Evolutionary conservation across 192 early-diverging fungal species (phyloP).

Genomic region (Lobulomyces angularis): DNA sequence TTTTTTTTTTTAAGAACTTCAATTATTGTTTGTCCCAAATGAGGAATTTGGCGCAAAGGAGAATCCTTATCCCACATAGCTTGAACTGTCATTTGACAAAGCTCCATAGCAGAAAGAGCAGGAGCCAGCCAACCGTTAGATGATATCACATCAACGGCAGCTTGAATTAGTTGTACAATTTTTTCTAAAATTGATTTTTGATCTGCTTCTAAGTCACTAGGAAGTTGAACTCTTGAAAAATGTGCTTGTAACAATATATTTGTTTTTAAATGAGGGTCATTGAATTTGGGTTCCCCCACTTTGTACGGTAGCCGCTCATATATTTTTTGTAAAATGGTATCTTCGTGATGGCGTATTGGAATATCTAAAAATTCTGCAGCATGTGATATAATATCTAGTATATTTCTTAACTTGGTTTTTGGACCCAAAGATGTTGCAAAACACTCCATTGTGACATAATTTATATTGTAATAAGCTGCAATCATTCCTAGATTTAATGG

Average conservation of each 20-base stretch:
- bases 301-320: slow-evolving; percentile 76
- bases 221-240: slow-evolving; percentile 77
- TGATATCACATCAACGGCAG: slow-evolving; percentile 86
- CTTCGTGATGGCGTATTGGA: slow-evolving; percentile 90
- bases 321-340: slow-evolving; percentile 58
- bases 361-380: slow-evolving; percentile 87
- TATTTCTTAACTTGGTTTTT: slow-evolving; percentile 76
- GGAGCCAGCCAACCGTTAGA: slow-evolving; percentile 82
- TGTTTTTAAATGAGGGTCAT: slow-evolving; percentile 82
- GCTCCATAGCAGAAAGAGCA: slow-evolving; percentile 86
- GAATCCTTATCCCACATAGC: slow-evolving; percentile 92
- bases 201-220: slow-evolving; percentile 87
- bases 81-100: slow-evolving; percentile 95
- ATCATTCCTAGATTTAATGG: slow-evolving; percentile 95
- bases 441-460: slow-evolving; percentile 85
- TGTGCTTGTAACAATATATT: slow-evolving; percentile 91
- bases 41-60: slow-evolving; percentile 83
- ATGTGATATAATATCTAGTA: slow-evolving; percentile 87
- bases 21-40: slow-evolving; percentile 60
- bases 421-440: slow-evolving; percentile 77
- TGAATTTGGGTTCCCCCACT: slow-evolving; percentile 57
- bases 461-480: slow-evolving; percentile 93
- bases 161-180: slow-evolving; percentile 79
- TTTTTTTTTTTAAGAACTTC: slow-evolving; percentile 52
- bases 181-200: slow-evolving; percentile 53